Evolutionary conservation across 108 stramenopile species (phyloP).

Genomic region (Skeletonema costatum): DNA sequence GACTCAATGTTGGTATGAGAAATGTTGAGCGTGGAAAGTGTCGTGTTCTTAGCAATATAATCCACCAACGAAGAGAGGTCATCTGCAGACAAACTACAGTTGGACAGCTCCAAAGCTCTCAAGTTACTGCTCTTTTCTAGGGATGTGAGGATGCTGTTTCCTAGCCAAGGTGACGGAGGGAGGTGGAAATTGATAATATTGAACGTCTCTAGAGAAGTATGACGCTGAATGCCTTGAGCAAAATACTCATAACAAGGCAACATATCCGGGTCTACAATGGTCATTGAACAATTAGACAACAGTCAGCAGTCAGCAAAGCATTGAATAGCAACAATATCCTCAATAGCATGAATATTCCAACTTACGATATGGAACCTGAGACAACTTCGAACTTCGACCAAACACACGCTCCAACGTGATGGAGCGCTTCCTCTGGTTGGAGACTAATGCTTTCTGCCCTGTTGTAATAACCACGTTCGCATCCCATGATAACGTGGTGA

Average conservation of each 20-base stretch:
- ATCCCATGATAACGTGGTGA: too few relatives aligned
- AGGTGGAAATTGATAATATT: neutral
- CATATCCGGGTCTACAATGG: conserved; percentile 3
- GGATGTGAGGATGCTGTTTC: neutral
- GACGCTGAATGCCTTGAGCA: conserved; percentile 2
- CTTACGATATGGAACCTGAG: conserved; percentile 28
- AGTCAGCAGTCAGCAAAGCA: neutral
- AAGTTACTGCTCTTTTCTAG: neutral
- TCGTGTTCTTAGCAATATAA: neutral
- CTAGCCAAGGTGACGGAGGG: neutral
- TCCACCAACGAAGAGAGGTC: neutral
- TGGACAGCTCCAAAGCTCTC: neutral
- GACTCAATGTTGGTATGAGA: neutral
- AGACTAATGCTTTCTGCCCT: neutral
- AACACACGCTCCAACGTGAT: neutral
- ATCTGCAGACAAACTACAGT: neutral
- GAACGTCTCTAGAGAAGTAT: neutral
- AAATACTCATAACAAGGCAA: conserved; percentile 23
- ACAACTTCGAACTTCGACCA: neutral
- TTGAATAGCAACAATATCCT: too few relatives aligned
- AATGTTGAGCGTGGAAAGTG: neutral
- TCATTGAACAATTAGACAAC: neutral
- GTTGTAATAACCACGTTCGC: too few relatives aligned
- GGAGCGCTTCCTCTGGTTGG: neutral
- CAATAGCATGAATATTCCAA: neutral